Conservation (phyloP, 2,329 filamentous ascomycete genomes). For the Calonectria henricotiae region DNA sequence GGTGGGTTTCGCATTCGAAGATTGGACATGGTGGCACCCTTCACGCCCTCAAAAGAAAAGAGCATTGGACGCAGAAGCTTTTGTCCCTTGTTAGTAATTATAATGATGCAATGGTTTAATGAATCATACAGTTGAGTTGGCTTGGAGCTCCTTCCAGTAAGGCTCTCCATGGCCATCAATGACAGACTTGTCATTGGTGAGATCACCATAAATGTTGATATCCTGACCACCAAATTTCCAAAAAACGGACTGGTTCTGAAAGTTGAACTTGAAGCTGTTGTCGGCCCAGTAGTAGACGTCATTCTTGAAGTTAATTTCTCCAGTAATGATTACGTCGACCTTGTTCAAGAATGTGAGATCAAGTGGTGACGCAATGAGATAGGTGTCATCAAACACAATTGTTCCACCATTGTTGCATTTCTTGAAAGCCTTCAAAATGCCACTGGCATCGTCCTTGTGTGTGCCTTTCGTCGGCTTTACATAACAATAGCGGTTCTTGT, state of each 20-base stretch:
- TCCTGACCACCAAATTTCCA: slow-evolving; percentile 57
- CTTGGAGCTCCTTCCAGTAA: slow-evolving; percentile 47
- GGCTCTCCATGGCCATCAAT: slow-evolving; percentile 65
- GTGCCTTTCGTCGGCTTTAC: slow-evolving; percentile 42
- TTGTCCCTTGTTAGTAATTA: slow-evolving; percentile 62
- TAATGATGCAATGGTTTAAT: slow-evolving; percentile 68
- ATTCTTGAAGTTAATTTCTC: slow-evolving; percentile 75
- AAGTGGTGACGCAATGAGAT: slow-evolving; percentile 76
- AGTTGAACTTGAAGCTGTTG: slow-evolving; percentile 75
- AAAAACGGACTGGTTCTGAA: slow-evolving; percentile 73
- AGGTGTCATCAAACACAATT: slow-evolving; percentile 73
- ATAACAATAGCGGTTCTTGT: slow-evolving; percentile 42
- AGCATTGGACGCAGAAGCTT: slow-evolving; percentile 50
- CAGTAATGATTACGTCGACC: slow-evolving; percentile 73
- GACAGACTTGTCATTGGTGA: slow-evolving; percentile 76
- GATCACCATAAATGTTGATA: slow-evolving; percentile 79
- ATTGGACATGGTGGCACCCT: slow-evolving; percentile 73
- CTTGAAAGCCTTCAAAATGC: slow-evolving; percentile 48
- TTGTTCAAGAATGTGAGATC: slow-evolving; percentile 77
- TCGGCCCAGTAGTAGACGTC: slow-evolving; percentile 80
- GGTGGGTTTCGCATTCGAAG: slow-evolving; percentile 74
- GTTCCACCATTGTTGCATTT: slow-evolving; percentile 76
- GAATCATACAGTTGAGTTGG: slow-evolving; percentile 43
- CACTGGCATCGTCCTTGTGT: slow-evolving; percentile 40
- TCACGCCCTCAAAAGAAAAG: slow-evolving; percentile 47